Conservation (phyloP, 2,329 filamentous ascomycete genomes). For the Sclerotinia nivalis region DNA sequence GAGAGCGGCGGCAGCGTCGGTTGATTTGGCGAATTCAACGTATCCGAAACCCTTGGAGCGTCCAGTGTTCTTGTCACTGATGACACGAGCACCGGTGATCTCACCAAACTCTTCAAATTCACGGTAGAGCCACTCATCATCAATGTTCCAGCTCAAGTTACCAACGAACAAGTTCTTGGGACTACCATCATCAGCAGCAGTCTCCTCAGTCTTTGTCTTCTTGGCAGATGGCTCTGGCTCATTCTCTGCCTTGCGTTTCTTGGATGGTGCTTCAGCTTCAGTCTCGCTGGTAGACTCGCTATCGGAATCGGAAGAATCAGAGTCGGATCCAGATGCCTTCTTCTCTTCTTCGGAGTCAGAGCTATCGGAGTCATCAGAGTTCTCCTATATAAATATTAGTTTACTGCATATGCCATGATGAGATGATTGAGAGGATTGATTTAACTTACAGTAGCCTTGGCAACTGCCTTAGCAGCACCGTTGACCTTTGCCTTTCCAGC, state of each 20-base stretch:
- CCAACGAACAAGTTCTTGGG: conserved; percentile 69
- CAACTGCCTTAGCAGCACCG: conserved; percentile 37
- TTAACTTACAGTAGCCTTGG: conserved; percentile 39
- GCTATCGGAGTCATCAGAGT: conserved; percentile 20
- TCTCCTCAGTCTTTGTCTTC: conserved; percentile 52
- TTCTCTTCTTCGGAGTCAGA: conserved; percentile 29
- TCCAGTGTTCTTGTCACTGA: conserved; percentile 66
- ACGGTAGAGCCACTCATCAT: conserved; percentile 68
- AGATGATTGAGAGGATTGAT: background rate
- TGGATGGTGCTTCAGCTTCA: conserved; percentile 46
- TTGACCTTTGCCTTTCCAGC: conserved; percentile 38
- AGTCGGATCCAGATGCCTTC: conserved; percentile 29
- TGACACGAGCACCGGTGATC: conserved; percentile 62
- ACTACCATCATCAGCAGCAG: conserved; percentile 44
- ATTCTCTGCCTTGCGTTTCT: conserved; percentile 61
- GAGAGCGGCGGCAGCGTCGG: conserved; percentile 63
- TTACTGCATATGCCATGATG: background rate
- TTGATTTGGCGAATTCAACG: conserved; percentile 64
- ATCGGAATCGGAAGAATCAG: conserved; percentile 32
- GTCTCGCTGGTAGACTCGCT: conserved; percentile 28
- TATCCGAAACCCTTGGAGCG: conserved; percentile 75
- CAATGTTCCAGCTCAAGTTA: conserved; percentile 73
- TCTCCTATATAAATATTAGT: conserved; percentile 2
- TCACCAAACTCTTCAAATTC: conserved; percentile 71
- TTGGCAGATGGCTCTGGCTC: conserved; percentile 48